Evolutionary conservation across 2,329 filamentous ascomycete genomes (phyloP), one percentile per base, ranked within the genome.

Genomic region (Parastagonospora avenae): DNA sequence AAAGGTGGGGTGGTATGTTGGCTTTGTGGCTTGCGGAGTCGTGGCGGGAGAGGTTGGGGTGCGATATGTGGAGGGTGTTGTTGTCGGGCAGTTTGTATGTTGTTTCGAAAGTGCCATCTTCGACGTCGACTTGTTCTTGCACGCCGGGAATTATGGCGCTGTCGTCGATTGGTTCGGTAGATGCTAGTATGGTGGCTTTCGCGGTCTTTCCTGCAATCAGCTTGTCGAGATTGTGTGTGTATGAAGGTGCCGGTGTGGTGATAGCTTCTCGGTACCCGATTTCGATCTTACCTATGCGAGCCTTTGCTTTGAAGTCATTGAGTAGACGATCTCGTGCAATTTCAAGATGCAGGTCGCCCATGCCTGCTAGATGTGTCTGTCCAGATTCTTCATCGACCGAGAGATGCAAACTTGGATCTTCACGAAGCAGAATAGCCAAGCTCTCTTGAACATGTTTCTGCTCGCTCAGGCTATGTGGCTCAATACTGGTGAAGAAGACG

Each of bases 321-420:
- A 94, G 86, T 8, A 99, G 84, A 37, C 92, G 85, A 72, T 97
- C 91, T 42, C 91, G 81, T 0, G 93, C 92, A 42, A 99, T 94
- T 64, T 99, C 94, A 1, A 99, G 81, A 73, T 99, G 94, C 27
- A 99, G 82, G 65, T 96, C 91, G 7, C 94, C 94, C 94, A 99
- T 97, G 4, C 94, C 94, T 46, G 92, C 92, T 0, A 99, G 81
- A 29, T 96, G 88, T 40, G 94, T 97, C 67, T 96, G 92, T 2
- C 94, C 94, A 1, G 91, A 92, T 71, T 97, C 94, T 55, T 93
- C 86, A 63, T 97, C 91, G 28, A 90, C 80, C 31, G 82, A 89
- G 69, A 96, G 90, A 49, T 94, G 85, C 16, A 99, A 79, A 72
- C 92, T 97, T 0, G 94, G 94, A 64, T 99, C 94, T 76, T 99